These are phyloP conservation scores for Bromus sterilis DNA, from an alignment of 176 grass and related monocot genomes.

Conservation along the genomic window DNA sequence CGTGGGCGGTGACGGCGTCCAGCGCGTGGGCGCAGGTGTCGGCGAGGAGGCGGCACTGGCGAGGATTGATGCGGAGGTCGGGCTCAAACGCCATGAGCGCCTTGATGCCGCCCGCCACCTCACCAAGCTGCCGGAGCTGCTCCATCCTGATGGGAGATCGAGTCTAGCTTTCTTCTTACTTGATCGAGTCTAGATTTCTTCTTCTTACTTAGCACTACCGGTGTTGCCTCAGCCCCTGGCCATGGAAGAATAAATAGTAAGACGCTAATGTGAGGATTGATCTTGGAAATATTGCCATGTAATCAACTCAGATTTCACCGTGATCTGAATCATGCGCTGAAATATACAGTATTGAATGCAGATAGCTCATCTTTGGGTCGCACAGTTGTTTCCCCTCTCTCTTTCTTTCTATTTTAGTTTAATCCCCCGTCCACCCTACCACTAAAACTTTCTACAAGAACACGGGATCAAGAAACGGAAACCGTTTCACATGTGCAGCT, in stretches of 20 bases:
- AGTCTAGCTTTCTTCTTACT: too few species aligned
- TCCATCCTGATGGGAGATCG: conserved; percentile 46
- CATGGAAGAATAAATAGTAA: background rate
- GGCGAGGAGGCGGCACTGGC: conserved; percentile 75
- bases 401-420: conserved; percentile 20
- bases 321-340: background rate
- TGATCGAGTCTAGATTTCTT: background rate
- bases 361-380: background rate
- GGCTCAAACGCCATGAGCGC: conserved; percentile 70
- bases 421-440: background rate
- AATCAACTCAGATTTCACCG: background rate
- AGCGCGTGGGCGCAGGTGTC: conserved; percentile 60
- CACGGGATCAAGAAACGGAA: background rate
- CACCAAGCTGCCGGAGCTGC: conserved; percentile 71
- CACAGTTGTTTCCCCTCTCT: background rate
- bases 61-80: conserved; percentile 66
- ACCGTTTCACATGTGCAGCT: background rate
- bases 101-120: conserved; percentile 60
- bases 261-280: background rate
- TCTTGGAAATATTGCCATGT: background rate
- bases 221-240: conserved; percentile 2
- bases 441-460: background rate
- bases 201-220: background rate
- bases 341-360: background rate
- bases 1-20: conserved; percentile 39